Evolutionary conservation across 306 rosid species (phyloP), one percentile per base, ranked within the genome.

Genomic region (Trifolium pratense): DNA sequence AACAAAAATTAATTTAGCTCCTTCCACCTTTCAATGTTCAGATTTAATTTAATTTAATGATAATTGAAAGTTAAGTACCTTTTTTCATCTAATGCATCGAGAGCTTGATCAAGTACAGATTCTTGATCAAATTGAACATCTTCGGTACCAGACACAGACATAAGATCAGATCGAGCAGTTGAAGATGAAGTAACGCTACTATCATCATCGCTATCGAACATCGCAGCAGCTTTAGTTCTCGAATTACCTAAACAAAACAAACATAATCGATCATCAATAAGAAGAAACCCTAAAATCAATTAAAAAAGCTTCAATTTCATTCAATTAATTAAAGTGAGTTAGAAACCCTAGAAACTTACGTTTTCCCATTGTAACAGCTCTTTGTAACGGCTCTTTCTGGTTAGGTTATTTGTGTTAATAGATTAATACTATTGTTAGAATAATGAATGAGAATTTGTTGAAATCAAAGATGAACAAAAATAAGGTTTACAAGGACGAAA

Each of bases 101-200:
- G 85, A 78, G 97, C 96, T 82, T 82, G 97, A 69, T 94, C 98
- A 5, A 94, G 92, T 71, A 89, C 73, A 66, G 80, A 69, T 75
- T 89, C 95, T 77, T 84, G 92, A 51, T 87, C 92, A 9, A 88
- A 75, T 12, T 83, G 88, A 70, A 83, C 79, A 49, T 91, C 92
- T 32, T 89, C 96, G 56, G 49, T 77, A 62, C 83, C 96, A 14
- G 84, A 67, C 36, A 86, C 82, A 9, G 84, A 71, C 77, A 89
- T 52, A 11, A 74, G 81, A 77, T 90, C 96, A 3, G 98, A 89
- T 18, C 85, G 92, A 39, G 60, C 60, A 36, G 97, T 86, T 21
- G 98, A 94, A 1, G 96, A 79, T 15, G 97, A 91, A 75, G 95
- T 87, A 77, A 78, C 91, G 79, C 97, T 91, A 75, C 91, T 88